Conservation (phyloP, 2,329 filamentous ascomycete genomes). For the Monilinia vaccinii-corymbosi region DNA sequence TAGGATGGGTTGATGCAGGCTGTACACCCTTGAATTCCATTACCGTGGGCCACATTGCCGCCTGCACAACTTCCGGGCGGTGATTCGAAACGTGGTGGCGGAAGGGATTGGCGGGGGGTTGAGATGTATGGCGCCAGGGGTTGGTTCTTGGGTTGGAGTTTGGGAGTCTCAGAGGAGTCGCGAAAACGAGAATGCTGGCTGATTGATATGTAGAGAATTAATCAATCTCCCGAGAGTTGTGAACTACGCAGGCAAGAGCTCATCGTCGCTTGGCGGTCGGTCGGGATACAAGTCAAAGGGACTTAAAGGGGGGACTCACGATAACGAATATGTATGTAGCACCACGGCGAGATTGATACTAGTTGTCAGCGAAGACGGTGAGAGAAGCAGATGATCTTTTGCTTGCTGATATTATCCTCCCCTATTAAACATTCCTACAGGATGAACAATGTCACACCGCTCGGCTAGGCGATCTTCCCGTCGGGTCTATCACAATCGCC, state of each 20-base stretch:
- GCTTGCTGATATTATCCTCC: background rate
- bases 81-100: background rate
- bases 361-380: background rate
- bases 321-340: background rate
- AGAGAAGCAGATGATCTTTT: background rate
- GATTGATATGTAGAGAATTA: background rate
- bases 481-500: background rate
- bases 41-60: background rate
- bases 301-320: background rate
- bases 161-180: background rate
- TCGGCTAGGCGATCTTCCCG: background rate
- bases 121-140: background rate
- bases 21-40: background rate
- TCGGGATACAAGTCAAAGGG: background rate
- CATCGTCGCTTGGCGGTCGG: background rate
- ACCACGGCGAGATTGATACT: background rate
- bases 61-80: background rate
- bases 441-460: background rate
- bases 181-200: background rate
- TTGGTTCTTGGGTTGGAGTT: too few relatives aligned
- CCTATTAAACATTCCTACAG: background rate
- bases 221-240: background rate
- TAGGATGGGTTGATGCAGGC: background rate
- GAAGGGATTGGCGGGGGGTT: background rate
- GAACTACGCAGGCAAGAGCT: background rate